Evolutionary conservation across 306 rosid species (phyloP).

Genomic region (Erythrophleum fordii): DNA sequence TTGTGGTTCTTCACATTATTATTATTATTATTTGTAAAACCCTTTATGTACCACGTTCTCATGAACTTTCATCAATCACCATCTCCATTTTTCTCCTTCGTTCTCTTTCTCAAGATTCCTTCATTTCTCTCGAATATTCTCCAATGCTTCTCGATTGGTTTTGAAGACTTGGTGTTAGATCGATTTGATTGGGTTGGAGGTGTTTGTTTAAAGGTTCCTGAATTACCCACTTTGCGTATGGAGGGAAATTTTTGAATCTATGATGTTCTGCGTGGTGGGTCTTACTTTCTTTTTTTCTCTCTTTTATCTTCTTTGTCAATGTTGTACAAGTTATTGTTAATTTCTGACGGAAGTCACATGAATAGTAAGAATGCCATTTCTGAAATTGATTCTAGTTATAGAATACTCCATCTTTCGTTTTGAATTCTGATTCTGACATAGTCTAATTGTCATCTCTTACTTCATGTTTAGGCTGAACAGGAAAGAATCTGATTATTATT

Average conservation of each 20-base stretch:
- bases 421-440: neutral
- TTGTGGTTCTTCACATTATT: conserved; percentile 41
- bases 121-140: conserved; percentile 23
- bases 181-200: conserved; percentile 12
- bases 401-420: too few species aligned
- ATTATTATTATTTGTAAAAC: too few species aligned
- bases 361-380: neutral
- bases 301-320: neutral
- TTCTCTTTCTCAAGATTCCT: conserved; percentile 38
- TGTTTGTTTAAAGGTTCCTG: conserved; percentile 22
- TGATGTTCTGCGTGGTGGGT: neutral
- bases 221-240: neutral
- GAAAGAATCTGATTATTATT: neutral
- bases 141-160: neutral
- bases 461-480: neutral
- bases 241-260: neutral
- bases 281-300: neutral
- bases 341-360: neutral
- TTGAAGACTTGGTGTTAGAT: neutral
- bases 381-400: neutral
- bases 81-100: conserved; percentile 42
- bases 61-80: conserved; percentile 50
- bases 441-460: neutral
- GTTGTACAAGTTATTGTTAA: neutral
- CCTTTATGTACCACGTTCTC: conserved; percentile 32